These are phyloP conservation scores for Rostrohypoxylon terebratum DNA, from an alignment of 495 filamentous ascomycete genomes.

Conservation along the genomic window DNA sequence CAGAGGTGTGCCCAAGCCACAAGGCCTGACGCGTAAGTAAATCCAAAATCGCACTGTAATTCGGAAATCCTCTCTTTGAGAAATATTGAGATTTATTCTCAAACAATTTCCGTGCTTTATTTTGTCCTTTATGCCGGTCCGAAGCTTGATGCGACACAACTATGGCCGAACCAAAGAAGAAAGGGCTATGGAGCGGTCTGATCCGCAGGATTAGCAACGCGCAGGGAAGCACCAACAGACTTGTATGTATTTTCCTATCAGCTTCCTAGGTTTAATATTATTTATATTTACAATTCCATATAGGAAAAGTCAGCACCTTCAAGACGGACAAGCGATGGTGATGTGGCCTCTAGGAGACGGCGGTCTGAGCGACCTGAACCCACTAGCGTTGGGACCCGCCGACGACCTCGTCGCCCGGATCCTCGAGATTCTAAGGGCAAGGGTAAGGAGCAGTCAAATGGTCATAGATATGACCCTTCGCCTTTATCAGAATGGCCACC, in stretches of 20 bases:
- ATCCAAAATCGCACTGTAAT: conserved; percentile 6
- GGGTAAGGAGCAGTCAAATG: conserved; percentile 52
- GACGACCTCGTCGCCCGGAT: conserved; percentile 56
- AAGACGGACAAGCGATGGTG: conserved; percentile 50
- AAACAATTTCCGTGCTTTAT: conserved; percentile 32
- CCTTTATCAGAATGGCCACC: conserved; percentile 63
- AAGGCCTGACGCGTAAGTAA: conserved; percentile 45
- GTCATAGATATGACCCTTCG: conserved; percentile 49
- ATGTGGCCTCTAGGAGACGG: conserved; percentile 41
- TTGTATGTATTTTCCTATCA: conserved; percentile 44
- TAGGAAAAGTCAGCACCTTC: conserved; percentile 47
- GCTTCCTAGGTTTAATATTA: neutral
- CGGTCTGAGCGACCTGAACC: conserved; percentile 31
- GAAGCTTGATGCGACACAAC: conserved; percentile 30
- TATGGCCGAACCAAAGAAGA: conserved; percentile 54
- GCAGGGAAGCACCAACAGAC: conserved; percentile 42
- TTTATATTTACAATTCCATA: conserved; percentile 28
- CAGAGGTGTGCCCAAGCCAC: conserved; percentile 41
- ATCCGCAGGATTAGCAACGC: conserved; percentile 53
- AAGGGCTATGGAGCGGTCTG: conserved; percentile 53
- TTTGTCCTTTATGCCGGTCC: conserved; percentile 29
- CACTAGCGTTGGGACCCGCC: conserved; percentile 44
- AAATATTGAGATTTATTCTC: conserved; percentile 28
- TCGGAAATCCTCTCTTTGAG: conserved; percentile 37
- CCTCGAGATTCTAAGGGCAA: conserved; percentile 57